Conservation (phyloP, 768 basidiomycete species). For the Cyclocybe aegerita region DNA sequence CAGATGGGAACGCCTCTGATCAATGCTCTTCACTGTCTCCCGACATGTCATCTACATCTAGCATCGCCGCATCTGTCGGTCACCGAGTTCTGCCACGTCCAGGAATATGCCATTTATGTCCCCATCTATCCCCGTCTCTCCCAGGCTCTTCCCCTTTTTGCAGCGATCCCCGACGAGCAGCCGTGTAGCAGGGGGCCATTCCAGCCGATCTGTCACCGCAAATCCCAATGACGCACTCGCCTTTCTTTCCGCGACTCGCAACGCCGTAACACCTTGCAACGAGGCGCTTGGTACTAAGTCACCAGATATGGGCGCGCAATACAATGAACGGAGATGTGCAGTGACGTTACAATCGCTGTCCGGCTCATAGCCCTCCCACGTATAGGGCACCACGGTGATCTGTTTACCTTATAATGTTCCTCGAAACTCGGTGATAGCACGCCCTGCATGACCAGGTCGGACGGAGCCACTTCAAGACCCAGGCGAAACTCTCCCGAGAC, state of each 20-base stretch:
- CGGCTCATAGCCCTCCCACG: background rate
- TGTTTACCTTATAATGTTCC: no score
- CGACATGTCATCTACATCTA: no score
- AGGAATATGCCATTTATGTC: background rate
- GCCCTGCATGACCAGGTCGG: constrained; percentile 10
- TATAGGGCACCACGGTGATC: constrained; percentile 5
- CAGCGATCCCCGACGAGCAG: no score
- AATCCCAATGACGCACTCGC: background rate
- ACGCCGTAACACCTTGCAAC: background rate
- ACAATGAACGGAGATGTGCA: constrained; percentile 5
- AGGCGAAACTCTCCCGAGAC: constrained; percentile 2
- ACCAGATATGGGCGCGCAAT: constrained; percentile 5
- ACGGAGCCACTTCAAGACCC: constrained; percentile 11
- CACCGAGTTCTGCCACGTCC: background rate
- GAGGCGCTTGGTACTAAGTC: background rate
- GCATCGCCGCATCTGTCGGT: constrained; percentile 31
- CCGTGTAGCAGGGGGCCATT: no score
- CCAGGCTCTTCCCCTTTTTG: no score
- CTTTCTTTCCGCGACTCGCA: background rate
- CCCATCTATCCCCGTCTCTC: background rate
- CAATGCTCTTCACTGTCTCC: background rate
- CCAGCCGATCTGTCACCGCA: no score
- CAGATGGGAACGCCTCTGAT: constrained; percentile 26
- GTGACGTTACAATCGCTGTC: no score
- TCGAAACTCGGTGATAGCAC: constrained; percentile 7